Percentiles rank a stretch among this genome's conserved stretches.
phyloP scores from a whole-genome alignment of 495 filamentous ascomycete genomes.

The Tuber aestivum region DNA sequence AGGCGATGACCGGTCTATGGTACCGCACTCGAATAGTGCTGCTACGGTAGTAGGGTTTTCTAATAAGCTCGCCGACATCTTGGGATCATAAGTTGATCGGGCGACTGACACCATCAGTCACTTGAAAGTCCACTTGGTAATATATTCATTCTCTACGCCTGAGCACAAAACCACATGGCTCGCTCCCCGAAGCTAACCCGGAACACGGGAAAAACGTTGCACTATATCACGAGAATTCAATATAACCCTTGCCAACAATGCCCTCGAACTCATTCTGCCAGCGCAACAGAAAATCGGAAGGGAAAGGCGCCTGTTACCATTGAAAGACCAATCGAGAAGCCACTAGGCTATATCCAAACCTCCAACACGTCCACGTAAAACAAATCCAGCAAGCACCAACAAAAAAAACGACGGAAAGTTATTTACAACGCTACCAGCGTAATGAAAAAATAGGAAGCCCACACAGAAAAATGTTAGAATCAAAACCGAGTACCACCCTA shows the following conservation, averaged over 20 bases:
- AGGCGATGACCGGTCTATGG: background rate
- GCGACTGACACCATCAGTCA: background rate
- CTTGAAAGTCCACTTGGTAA: background rate
- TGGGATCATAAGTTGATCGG: too few species aligned
- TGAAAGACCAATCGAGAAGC: background rate
- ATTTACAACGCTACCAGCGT: background rate
- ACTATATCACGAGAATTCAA: background rate
- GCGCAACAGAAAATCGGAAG: background rate
- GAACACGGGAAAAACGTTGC: background rate
- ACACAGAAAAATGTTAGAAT: background rate
- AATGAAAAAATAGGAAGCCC: background rate
- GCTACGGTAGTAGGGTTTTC: background rate
- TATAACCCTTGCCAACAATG: background rate
- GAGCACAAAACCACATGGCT: background rate
- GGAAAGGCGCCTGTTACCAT: background rate
- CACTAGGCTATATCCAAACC: background rate
- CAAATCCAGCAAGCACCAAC: background rate
- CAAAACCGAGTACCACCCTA: background rate
- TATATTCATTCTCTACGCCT: background rate
- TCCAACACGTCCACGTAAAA: background rate
- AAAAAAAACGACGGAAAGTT: slow-evolving; percentile 4
- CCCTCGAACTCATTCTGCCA: background rate
- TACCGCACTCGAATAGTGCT: background rate
- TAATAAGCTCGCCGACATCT: background rate
- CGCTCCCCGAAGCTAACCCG: background rate